Base-by-base conservation (phyloP, 306 rosid species). In the Vigna nakashimae region DNA sequence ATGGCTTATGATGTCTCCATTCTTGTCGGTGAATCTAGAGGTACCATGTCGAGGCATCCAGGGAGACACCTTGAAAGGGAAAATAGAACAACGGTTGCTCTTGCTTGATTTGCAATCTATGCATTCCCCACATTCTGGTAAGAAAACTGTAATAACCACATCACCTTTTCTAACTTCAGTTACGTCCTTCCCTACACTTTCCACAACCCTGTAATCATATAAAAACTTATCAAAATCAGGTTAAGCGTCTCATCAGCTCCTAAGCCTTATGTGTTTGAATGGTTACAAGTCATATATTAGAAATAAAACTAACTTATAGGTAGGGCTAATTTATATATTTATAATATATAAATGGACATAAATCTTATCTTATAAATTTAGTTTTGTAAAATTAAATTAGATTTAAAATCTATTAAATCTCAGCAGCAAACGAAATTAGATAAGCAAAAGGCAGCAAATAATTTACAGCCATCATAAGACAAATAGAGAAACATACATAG, bases 141-240 rank as follows among this genome's bases (percentile, higher is more conserved):
- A 30, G 83, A 90, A 89, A 7, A 89, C 82, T 65, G 94, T 93
- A 36, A 94, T 64, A 24, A 92, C 97, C 1, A 67, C 58, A 74
- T 94, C 95, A 65, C 97, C 98, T 84, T 80, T 86, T n/a, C 4
- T 60, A 9, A 92, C 88, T 84, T 92, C 97, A 48, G 66, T 68
- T 17, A 94, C 93, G 70, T 78, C 84, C 43, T 86, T 87, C 30
- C 97, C 97, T 53, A 90, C 86, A 79, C 96, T 94, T 85, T 94
- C 97, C 82, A 94, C 93, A 63, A 90, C 82, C 82, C 97, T 94
- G 20, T 40, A 20, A 50, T 56, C 74, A 59, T 18, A 69, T 34
- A 9, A 36, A 34, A 34, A 13, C 0, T 45, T 14, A n/a, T 9
- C 15, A 20, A 74, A 57, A 69, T 73, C 46, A 30, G 67, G 64